A percentile compares a stretch with the other conserved stretches of the same genome.
Evolutionary conservation across 2,329 filamentous ascomycete species (phyloP).

Genomic region (Pezicula radicicola): DNA sequence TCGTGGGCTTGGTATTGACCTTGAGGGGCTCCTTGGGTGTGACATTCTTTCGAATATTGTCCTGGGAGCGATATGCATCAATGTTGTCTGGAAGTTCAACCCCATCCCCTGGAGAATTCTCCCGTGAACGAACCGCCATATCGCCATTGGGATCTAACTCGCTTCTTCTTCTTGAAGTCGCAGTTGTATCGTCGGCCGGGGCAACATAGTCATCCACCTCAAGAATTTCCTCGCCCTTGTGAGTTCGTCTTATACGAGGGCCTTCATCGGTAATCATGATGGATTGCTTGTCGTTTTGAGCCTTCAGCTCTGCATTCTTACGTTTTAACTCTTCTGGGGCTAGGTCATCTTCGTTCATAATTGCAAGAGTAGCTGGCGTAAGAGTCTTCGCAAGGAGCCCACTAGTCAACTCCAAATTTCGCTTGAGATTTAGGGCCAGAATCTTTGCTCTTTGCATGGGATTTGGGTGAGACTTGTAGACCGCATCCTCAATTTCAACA

Average conservation of each 20-base stretch:
- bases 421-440: conserved; percentile 84
- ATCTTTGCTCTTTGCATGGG: conserved; percentile 62
- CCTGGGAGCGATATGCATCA: conserved; percentile 22
- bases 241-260: conserved; percentile 80
- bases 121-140: conserved; percentile 28
- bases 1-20: conserved; percentile 23
- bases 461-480: conserved; percentile 52
- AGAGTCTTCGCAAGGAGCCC: conserved; percentile 72
- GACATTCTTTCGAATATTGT: conserved; percentile 20
- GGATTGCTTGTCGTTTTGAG: conserved; percentile 76
- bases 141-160: conserved; percentile 32
- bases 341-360: conserved; percentile 88
- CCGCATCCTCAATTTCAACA: conserved; percentile 75
- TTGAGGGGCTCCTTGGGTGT: conserved; percentile 25
- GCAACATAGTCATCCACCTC: conserved; percentile 63
- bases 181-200: conserved; percentile 25
- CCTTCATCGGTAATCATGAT: conserved; percentile 74
- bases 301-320: conserved; percentile 73
- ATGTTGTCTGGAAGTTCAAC: conserved; percentile 28
- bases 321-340: conserved; percentile 85
- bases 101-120: conserved; percentile 31
- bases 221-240: conserved; percentile 91
- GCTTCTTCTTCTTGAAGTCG: conserved; percentile 32
- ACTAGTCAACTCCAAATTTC: conserved; percentile 74
- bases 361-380: conserved; percentile 72